Conservation (phyloP, 805 yeast genomes). For the Myxozyma melibiosi region DNA sequence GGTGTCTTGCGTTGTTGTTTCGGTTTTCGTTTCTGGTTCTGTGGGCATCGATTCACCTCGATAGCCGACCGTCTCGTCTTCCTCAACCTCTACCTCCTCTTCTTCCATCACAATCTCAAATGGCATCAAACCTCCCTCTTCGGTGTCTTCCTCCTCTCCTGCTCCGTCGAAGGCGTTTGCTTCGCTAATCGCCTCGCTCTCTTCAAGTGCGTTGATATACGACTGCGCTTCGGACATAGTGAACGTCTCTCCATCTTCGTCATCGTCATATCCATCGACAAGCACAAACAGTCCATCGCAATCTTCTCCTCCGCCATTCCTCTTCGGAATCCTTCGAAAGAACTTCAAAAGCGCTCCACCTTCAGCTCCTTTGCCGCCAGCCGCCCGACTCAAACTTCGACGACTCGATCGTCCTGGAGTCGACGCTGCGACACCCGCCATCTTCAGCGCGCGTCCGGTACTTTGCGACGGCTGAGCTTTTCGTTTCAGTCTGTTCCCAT, state of each 20-base stretch:
- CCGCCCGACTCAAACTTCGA: neutral
- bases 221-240: neutral
- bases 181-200: too few relatives aligned
- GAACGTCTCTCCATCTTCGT: neutral
- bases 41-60: neutral
- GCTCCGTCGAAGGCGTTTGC: too few relatives aligned
- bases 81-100: neutral
- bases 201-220: neutral
- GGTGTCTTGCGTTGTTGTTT: neutral
- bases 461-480: too few relatives aligned
- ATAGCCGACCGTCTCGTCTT: neutral
- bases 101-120: conserved; percentile 7
- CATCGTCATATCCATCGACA: conserved; percentile 1
- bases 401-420: too few relatives aligned
- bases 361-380: neutral
- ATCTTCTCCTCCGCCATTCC: neutral
- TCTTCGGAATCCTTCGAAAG: conserved; percentile 1
- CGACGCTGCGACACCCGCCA: too few relatives aligned
- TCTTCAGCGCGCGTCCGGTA: too few relatives aligned
- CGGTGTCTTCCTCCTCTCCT: neutral
- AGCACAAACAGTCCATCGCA: neutral
- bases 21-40: neutral
- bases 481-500: too few relatives aligned
- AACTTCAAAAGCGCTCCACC: neutral
- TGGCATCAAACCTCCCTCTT: neutral